These are phyloP conservation scores for Yamadazyma membranifaciens DNA, from an alignment of 1,139 yeast genomes.

Conservation along the genomic window DNA sequence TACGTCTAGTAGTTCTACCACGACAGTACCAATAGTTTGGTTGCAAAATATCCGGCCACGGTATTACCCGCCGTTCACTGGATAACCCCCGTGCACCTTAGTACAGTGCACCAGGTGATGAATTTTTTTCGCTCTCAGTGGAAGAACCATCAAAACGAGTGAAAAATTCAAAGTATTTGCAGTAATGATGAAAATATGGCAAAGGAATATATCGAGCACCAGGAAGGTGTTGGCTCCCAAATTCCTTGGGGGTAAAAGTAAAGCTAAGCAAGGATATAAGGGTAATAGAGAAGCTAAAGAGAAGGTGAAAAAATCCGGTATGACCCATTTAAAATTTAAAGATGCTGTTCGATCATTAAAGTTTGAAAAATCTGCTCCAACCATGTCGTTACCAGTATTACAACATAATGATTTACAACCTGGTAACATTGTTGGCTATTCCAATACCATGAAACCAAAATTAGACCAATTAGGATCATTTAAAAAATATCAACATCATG, in stretches of 20 bases:
- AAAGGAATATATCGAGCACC: constrained; percentile 18
- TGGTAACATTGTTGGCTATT: constrained; percentile 24
- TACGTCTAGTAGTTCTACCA: no score
- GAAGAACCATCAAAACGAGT: constrained; percentile 1
- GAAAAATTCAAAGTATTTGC: constrained; percentile 2
- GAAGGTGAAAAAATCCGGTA: constrained; percentile 40
- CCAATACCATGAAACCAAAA: constrained; percentile 18
- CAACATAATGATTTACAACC: constrained; percentile 12
- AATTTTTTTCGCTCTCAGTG: background rate
- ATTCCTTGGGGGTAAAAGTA: constrained; percentile 24
- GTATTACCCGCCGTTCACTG: no score
- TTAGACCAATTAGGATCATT: constrained; percentile 52
- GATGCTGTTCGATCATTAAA: constrained; percentile 40
- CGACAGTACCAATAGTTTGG: no score
- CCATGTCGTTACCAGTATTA: constrained; percentile 14
- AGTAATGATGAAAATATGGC: constrained; percentile 3
- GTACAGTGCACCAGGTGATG: no score
- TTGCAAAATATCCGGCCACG: no score
- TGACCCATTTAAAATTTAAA: constrained; percentile 41
- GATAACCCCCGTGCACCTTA: no score
- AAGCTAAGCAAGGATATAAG: constrained; percentile 27
- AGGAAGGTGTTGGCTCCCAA: constrained; percentile 12
- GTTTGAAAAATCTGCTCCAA: constrained; percentile 31
- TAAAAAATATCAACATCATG: constrained; percentile 64
- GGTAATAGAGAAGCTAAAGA: constrained; percentile 17